Evolutionary conservation across 1,284 basidiomycete genomes (phyloP), one percentile per base, ranked within the genome.

Genomic region (Xerocomus nothofagi): DNA sequence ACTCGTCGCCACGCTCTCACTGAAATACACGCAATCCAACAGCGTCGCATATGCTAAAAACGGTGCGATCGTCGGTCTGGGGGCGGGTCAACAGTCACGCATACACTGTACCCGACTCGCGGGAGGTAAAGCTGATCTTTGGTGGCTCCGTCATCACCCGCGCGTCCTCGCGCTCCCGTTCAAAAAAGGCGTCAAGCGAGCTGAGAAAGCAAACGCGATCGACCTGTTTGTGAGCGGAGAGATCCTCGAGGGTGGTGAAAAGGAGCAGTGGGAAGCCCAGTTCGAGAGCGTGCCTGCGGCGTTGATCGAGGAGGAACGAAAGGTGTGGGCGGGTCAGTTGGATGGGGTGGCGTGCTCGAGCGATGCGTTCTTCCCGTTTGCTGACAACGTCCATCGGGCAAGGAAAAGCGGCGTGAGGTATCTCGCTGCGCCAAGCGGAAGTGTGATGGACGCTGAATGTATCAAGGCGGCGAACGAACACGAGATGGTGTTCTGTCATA

Each of bases 1-100:
- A 50, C 91, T 94, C 58, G 90, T 97, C 47, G 97, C 97, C 17
- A 98, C 95, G 3, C 86, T 98, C 30, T 90, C 96, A 1, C 82
- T 99, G 65, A 99, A 99, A 72, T 99, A 98, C 78, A 99, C 96
- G 0, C 97, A 99, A 71, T 98, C 95, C 53, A 99, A 99, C 81
- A 95, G 91, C 58, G 97, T 99, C 46, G 91, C 95, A 44, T 99
- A 98, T 71, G 93, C 96, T 2, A 88, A 89, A 63, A 88, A 87
- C 66, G 97, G 96, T 31, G 86, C 93, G 29, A 89, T 98, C 67
- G 84, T 99, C 63, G 97, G 97, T 49, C 88, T 98, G 43, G 96
- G 96, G 44, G 97, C 97, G 0, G 96, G 97, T 14, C 96, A 99
- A 70, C 97, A 99, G 71, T 98, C 94, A 9, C 91, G 96, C 49